These are phyloP conservation scores for Lanmaoa rubissima DNA, from an alignment of 768 basidiomycete species.

Conservation along the genomic window DNA sequence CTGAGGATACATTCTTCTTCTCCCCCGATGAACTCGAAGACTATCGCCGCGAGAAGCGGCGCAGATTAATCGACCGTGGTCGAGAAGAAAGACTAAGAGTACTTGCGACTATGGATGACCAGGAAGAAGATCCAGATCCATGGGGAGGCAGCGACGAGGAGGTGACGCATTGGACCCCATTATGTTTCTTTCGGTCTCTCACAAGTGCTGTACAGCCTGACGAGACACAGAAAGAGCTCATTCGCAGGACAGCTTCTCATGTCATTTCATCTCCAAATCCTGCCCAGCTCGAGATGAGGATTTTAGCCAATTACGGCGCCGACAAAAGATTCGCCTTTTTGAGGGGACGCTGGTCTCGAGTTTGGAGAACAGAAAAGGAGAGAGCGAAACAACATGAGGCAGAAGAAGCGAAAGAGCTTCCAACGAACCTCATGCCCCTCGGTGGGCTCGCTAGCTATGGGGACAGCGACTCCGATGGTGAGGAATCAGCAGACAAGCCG, in stretches of 20 bases:
- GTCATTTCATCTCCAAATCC: conserved; percentile 65
- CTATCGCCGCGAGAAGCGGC: conserved; percentile 65
- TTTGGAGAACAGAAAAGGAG: conserved; percentile 52
- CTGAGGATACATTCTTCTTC: conserved; percentile 84
- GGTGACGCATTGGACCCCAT: conserved; percentile 34
- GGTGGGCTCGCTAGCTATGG: conserved; percentile 60
- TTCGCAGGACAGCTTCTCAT: conserved; percentile 72
- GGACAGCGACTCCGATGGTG: conserved; percentile 47
- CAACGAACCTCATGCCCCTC: conserved; percentile 31
- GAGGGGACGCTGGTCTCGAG: conserved; percentile 66
- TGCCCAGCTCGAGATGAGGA: conserved; percentile 77
- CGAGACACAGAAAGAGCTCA: conserved; percentile 57
- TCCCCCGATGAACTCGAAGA: conserved; percentile 64
- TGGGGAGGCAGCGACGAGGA: conserved; percentile 77
- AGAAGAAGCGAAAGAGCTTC: conserved; percentile 25
- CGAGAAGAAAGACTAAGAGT: conserved; percentile 68
- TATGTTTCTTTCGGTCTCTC: conserved; percentile 1
- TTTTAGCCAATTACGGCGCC: conserved; percentile 79
- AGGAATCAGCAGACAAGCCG: conserved; percentile 29
- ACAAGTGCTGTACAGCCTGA: conserved; percentile 48
- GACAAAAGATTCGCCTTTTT: conserved; percentile 82
- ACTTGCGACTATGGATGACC: conserved; percentile 44
- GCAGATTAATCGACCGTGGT: conserved; percentile 54
- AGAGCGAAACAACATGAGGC: conserved; percentile 35
- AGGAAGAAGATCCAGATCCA: conserved; percentile 40